These are phyloP conservation scores for Coemansia guatemalensis DNA, from an alignment of 192 early-diverging fungal genomes.

Conservation along the genomic window DNA sequence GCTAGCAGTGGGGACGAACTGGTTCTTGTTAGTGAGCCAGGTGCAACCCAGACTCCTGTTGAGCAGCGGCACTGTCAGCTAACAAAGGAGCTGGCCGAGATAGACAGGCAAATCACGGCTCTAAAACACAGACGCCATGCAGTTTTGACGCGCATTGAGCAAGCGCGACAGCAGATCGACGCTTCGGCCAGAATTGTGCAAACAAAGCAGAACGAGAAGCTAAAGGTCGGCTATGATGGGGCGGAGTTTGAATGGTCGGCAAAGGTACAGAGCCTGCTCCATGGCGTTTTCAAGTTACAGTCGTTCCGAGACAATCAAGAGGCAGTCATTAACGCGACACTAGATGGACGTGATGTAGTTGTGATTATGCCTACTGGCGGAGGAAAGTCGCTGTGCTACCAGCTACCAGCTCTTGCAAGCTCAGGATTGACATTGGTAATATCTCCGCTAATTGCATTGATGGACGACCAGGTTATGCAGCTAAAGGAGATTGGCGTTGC, in stretches of 20 bases:
- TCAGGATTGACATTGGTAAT: constrained; percentile 52
- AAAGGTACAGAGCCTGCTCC: constrained; percentile 36
- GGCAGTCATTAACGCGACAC: constrained; percentile 56
- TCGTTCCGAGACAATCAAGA: constrained; percentile 52
- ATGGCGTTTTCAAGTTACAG: constrained; percentile 50
- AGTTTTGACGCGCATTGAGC: constrained; percentile 15
- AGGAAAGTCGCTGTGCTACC: constrained; percentile 59
- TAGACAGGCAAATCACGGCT: constrained; percentile 26
- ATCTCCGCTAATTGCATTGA: constrained; percentile 58
- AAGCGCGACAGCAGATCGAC: constrained; percentile 25
- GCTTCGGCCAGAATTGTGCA: constrained; percentile 14
- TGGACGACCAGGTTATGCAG: constrained; percentile 56
- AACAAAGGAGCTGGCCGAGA: constrained; percentile 19
- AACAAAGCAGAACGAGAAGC: constrained; percentile 21
- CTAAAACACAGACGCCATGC: constrained; percentile 22
- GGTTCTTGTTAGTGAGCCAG: neutral
- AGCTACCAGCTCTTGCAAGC: constrained; percentile 50
- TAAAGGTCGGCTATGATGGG: constrained; percentile 36
- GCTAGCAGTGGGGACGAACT: constrained; percentile 7
- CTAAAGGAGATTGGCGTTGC: constrained; percentile 39
- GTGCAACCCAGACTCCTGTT: neutral
- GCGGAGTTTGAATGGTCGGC: constrained; percentile 57
- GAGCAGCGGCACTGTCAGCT: constrained; percentile 11
- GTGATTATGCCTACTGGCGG: constrained; percentile 56
- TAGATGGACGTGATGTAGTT: constrained; percentile 53